Percentiles rank a stretch among this genome's conserved stretches.
These are phyloP conservation scores for Cladorrhinum sp. DNA, from an alignment of 2,329 filamentous ascomycete species.

Conservation along the genomic window DNA sequence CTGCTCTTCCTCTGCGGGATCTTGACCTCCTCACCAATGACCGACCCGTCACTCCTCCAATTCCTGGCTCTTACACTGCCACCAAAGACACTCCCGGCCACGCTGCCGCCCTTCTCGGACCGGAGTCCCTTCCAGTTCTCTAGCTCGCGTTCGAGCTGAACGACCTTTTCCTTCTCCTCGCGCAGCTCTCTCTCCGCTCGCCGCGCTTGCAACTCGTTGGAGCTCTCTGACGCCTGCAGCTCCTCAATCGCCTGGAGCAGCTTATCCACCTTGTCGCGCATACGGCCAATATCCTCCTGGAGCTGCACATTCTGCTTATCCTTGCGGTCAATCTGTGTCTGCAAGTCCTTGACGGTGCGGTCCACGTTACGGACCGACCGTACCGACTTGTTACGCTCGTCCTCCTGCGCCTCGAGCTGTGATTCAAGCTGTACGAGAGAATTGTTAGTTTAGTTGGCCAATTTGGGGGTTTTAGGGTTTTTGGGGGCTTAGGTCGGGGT, in stretches of 20 bases:
- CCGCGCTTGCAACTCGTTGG: conserved; percentile 74
- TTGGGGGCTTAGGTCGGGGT: background rate
- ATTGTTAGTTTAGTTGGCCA: conserved; percentile 17
- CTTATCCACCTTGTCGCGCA: conserved; percentile 87
- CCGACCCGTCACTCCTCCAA: conserved; percentile 35
- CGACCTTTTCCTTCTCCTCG: conserved; percentile 78
- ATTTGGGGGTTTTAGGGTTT: conserved; percentile 1
- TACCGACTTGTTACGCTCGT: conserved; percentile 73
- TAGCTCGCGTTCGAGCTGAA: conserved; percentile 82
- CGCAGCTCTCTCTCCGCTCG: conserved; percentile 86
- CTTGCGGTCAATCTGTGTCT: conserved; percentile 86
- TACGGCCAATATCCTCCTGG: conserved; percentile 76
- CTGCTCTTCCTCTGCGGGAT: conserved; percentile 65
- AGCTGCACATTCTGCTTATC: conserved; percentile 83
- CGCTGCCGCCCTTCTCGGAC: conserved; percentile 28
- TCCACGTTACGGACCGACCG: conserved; percentile 90
- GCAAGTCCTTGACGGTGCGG: conserved; percentile 88
- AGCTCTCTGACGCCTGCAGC: conserved; percentile 81
- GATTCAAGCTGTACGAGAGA: conserved; percentile 70
- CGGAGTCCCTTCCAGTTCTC: conserved; percentile 79
- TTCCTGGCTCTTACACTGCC: conserved; percentile 45
- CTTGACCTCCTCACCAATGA: conserved; percentile 45
- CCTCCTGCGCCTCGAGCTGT: conserved; percentile 80
- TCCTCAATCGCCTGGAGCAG: conserved; percentile 91
- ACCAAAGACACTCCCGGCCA: conserved; percentile 26